Evolutionary conservation across 1,284 basidiomycete species (phyloP).

Genomic region (Caloboletus firmus): DNA sequence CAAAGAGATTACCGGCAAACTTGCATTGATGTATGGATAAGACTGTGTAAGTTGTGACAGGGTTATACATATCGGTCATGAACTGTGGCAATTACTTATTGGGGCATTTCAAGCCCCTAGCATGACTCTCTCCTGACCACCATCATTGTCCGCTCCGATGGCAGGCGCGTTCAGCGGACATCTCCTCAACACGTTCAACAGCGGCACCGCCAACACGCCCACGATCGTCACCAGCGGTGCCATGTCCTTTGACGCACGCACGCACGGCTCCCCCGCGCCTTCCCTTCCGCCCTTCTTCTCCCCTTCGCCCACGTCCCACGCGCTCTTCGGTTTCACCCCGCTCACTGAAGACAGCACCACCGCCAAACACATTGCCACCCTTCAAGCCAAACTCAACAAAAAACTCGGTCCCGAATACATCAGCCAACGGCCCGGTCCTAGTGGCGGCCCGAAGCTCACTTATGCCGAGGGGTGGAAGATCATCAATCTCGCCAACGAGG

Average conservation of each 20-base stretch:
- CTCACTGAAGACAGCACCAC: slow-evolving; percentile 57
- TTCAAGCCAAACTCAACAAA: slow-evolving; percentile 84
- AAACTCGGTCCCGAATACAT: slow-evolving; percentile 94
- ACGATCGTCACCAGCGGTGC: slow-evolving; percentile 48
- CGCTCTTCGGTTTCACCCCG: slow-evolving; percentile 20
- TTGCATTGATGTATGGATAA: not conserved
- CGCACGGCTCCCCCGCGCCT: slow-evolving; percentile 44
- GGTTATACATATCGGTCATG: too few relatives aligned
- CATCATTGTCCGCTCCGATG: slow-evolving; percentile 21
- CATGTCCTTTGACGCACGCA: slow-evolving; percentile 56
- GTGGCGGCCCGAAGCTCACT: slow-evolving; percentile 83
- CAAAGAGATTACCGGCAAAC: not conserved
- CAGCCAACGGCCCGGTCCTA: slow-evolving; percentile 85
- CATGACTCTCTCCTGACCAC: slow-evolving; percentile 8
- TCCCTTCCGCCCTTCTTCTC: not conserved
- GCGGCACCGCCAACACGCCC: slow-evolving; percentile 10
- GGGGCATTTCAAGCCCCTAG: too few relatives aligned
- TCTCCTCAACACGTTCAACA: slow-evolving; percentile 30
- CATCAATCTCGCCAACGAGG: slow-evolving; percentile 95
- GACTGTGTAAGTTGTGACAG: too few relatives aligned
- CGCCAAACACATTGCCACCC: slow-evolving; percentile 55
- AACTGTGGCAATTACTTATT: too few relatives aligned
- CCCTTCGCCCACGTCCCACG: not conserved
- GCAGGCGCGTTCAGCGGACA: slow-evolving; percentile 35
- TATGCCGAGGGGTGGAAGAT: slow-evolving; percentile 98